These are phyloP conservation scores for Candida glaebosa DNA, from an alignment of 805 yeast genomes.

Conservation along the genomic window DNA sequence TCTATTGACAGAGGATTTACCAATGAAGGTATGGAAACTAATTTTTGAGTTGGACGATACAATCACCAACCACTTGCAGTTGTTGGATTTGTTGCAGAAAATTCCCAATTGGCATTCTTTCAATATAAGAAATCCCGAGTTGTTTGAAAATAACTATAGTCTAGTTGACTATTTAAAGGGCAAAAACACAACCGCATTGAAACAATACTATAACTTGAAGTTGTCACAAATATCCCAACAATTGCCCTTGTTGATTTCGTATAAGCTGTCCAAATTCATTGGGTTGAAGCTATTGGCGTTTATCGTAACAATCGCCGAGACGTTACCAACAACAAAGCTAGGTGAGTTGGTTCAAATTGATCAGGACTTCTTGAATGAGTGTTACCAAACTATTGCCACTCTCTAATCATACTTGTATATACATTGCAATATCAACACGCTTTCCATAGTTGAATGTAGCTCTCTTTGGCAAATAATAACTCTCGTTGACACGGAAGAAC, in stretches of 20 bases:
- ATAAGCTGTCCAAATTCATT: conserved; percentile 7
- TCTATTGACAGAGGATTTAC: conserved; percentile 17
- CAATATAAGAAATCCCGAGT: conserved; percentile 22
- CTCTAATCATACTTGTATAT: not conserved
- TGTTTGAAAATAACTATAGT: conserved; percentile 13
- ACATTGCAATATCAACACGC: conserved; percentile 8
- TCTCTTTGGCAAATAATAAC: conserved; percentile 57
- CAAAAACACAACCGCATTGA: conserved; percentile 1
- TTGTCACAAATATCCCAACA: not conserved
- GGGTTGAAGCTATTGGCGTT: conserved; percentile 17
- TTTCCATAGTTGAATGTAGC: conserved; percentile 69
- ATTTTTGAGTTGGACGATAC: conserved; percentile 14
- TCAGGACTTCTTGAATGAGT: conserved; percentile 5
- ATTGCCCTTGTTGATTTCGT: not conserved
- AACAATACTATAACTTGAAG: not conserved
- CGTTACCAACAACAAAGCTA: conserved; percentile 18
- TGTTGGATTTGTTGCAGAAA: conserved; percentile 16
- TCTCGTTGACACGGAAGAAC: conserved; percentile 50
- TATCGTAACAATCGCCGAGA: conserved; percentile 15
- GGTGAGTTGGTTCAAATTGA: conserved; percentile 8
- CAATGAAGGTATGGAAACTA: conserved; percentile 4
- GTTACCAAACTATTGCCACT: conserved; percentile 5
- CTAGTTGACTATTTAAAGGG: conserved; percentile 4
- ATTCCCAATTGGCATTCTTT: conserved; percentile 26
- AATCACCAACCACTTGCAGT: conserved; percentile 7